Evolutionary conservation across 441 rosid genomes (phyloP).

Genomic region (Populus hybrid): DNA sequence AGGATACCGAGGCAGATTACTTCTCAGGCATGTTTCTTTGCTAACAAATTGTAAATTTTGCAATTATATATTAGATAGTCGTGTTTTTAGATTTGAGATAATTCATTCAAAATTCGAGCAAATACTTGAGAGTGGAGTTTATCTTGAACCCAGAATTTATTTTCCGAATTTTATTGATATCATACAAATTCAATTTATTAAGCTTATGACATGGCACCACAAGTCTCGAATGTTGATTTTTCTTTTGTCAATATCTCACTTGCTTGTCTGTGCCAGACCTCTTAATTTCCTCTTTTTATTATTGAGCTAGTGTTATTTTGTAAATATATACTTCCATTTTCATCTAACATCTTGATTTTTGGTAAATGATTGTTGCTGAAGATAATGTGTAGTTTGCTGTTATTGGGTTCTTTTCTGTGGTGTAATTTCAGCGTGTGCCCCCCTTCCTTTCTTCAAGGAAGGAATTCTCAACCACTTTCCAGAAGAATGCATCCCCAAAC

Average conservation of each 20-base stretch:
- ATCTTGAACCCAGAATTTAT: background rate
- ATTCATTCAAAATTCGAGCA: background rate
- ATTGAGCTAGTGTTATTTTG: background rate
- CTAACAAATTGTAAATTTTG: background rate
- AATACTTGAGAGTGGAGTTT: background rate
- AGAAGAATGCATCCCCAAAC: constrained; percentile 35
- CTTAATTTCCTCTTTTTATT: background rate
- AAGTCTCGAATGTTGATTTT: background rate
- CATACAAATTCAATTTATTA: background rate
- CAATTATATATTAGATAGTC: background rate
- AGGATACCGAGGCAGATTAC: constrained; percentile 47
- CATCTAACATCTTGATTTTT: background rate
- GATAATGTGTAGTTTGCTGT: background rate
- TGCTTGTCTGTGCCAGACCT: background rate
- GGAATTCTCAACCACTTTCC: constrained; percentile 45
- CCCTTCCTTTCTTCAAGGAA: constrained; percentile 46
- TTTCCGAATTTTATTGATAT: background rate
- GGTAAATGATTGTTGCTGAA: background rate
- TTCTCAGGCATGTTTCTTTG: constrained; percentile 44
- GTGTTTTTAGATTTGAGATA: background rate
- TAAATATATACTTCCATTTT: background rate
- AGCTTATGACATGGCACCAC: background rate
- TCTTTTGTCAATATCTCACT: background rate
- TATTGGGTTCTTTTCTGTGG: constrained; percentile 9
- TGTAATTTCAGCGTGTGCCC: constrained; percentile 31